Evolutionary conservation across 441 rosid genomes (phyloP).

Genomic region (Lepidium campestre): DNA sequence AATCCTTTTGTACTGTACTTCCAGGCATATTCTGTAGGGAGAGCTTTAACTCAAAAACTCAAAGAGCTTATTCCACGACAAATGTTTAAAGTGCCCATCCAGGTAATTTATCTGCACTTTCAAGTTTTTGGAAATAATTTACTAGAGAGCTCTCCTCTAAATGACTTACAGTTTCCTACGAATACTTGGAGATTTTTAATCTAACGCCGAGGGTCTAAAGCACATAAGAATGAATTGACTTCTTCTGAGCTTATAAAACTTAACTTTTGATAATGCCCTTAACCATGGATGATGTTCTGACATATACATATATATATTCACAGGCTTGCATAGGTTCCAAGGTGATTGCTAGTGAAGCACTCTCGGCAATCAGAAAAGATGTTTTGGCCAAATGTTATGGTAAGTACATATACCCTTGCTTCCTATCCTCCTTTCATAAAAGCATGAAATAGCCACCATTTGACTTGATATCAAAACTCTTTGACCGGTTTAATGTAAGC

Average conservation of each 20-base stretch:
- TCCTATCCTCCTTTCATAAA: not conserved
- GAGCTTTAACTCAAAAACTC: constrained; percentile 91
- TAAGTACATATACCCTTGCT: constrained; percentile 27
- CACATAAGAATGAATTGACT: not conserved
- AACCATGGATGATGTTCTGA: not conserved
- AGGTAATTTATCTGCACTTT: constrained; percentile 40
- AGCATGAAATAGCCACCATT: not conserved
- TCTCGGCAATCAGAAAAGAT: constrained; percentile 94
- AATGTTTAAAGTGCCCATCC: constrained; percentile 97
- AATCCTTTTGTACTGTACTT: constrained; percentile 15
- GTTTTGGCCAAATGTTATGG: constrained; percentile 98
- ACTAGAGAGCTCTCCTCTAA: not conserved
- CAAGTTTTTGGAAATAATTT: not conserved
- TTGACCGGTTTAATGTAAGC: not conserved
- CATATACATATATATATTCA: not conserved
- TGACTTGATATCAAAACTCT: not conserved
- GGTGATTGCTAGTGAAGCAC: constrained; percentile 90
- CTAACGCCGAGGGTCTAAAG: not conserved
- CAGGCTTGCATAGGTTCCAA: constrained; percentile 98
- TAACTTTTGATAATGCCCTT: not conserved
- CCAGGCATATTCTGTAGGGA: constrained; percentile 90
- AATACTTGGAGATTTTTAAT: not conserved
- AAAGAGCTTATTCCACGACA: constrained; percentile 98
- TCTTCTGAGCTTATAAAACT: not conserved
- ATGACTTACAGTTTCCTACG: not conserved